A percentile compares a stretch with the other conserved stretches of the same genome.
Conservation (phyloP, 176 grass and related monocot genomes). For the Avena sativa region DNA sequence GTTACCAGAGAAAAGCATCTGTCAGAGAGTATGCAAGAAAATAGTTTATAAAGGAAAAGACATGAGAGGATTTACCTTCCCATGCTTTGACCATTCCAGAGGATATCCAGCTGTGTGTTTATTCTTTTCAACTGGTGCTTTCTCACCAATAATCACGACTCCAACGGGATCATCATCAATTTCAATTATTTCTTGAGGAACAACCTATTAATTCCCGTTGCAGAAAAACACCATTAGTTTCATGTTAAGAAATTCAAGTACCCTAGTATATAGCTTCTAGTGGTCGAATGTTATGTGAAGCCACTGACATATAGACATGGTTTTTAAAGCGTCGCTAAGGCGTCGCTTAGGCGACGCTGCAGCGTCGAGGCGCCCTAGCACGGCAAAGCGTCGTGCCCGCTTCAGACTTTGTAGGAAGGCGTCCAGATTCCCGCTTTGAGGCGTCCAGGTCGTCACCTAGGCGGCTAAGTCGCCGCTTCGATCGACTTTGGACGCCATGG, state of each 20-base stretch:
- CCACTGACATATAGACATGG: not conserved
- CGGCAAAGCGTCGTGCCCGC: no score
- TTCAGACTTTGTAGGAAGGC: no score
- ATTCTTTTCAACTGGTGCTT: slow-evolving; percentile 63
- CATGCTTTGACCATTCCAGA: slow-evolving; percentile 61
- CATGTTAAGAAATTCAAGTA: not conserved
- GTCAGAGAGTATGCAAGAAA: slow-evolving; percentile 28
- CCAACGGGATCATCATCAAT: slow-evolving; percentile 81
- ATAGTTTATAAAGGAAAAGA: not conserved
- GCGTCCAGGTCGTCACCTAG: no score
- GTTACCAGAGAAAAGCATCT: slow-evolving; percentile 7
- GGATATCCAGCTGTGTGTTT: slow-evolving; percentile 59
- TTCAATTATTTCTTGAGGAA: slow-evolving; percentile 89
- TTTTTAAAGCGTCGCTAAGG: no score
- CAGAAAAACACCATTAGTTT: slow-evolving; percentile 28
- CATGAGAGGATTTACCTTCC: slow-evolving; percentile 52
- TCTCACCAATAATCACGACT: slow-evolving; percentile 76
- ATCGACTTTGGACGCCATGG: no score
- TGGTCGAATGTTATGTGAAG: not conserved
- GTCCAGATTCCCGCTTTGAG: no score
- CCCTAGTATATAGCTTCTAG: no score
- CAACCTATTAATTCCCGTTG: slow-evolving; percentile 50
- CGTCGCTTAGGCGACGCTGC: no score
- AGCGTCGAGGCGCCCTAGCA: no score
- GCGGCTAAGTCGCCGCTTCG: no score